Conservation (phyloP, 345 rosid genomes). For the Sapria himalayana region DNA sequence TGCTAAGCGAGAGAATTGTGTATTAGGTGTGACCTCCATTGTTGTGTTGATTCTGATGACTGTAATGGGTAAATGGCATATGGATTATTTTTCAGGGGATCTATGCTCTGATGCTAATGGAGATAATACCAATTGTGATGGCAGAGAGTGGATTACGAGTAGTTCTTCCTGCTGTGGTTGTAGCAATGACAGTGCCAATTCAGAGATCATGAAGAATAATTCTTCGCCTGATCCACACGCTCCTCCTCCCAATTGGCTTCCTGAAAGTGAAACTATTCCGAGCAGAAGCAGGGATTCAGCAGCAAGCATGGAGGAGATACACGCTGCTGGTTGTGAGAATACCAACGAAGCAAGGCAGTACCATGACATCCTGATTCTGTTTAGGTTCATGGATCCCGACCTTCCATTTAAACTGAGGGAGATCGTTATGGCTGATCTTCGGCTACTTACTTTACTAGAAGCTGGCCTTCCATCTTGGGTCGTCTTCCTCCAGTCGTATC, state of each 20-base stretch:
- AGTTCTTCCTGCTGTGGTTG: conserved; percentile 16
- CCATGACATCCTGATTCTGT: conserved; percentile 48
- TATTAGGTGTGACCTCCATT: too few species aligned
- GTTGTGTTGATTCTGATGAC: not conserved
- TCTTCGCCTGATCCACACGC: conserved; percentile 33
- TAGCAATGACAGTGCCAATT: conserved; percentile 17
- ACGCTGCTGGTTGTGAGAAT: conserved; percentile 19
- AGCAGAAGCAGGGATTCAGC: conserved; percentile 29
- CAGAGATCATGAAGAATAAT: conserved; percentile 11
- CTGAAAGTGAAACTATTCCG: conserved; percentile 59
- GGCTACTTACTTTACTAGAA: conserved; percentile 72
- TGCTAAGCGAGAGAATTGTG: too few species aligned
- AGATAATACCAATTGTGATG: conserved; percentile 13
- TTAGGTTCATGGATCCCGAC: conserved; percentile 55
- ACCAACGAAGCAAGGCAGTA: conserved; percentile 34
- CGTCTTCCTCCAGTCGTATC: conserved; percentile 89
- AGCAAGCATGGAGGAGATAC: conserved; percentile 10
- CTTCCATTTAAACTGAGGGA: conserved; percentile 65
- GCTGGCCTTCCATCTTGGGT: conserved; percentile 99
- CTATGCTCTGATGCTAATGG: conserved; percentile 62
- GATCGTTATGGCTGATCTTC: conserved; percentile 51
- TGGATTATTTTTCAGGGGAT: conserved; percentile 33
- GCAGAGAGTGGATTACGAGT: conserved; percentile 15
- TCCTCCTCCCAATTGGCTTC: conserved; percentile 54
- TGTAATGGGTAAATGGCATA: conserved; percentile 3